A percentile compares a stretch with the other conserved stretches of the same genome.
Conservation (phyloP, 139 green algal species). For the Coelastrella sp. region DNA sequence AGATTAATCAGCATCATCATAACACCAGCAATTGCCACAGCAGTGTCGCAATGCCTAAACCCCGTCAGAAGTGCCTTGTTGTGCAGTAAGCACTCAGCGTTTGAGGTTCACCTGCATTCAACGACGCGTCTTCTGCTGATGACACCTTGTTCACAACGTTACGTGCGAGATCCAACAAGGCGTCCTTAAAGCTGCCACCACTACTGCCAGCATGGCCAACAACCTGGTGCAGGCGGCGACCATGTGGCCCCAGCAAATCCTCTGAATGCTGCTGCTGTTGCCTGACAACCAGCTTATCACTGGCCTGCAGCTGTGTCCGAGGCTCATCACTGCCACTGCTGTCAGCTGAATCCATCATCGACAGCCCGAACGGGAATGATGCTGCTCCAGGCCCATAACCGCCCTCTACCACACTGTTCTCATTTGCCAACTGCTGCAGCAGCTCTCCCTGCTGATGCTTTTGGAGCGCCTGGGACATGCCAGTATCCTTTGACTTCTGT, state of each 20-base stretch:
- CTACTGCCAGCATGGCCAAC: background rate
- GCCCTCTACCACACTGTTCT: background rate
- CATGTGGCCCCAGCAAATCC: background rate
- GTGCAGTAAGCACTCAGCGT: too few species aligned
- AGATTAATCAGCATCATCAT: background rate
- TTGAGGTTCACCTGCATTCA: background rate
- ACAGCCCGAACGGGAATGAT: conserved; percentile 3
- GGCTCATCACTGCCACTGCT: background rate
- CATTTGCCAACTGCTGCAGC: background rate
- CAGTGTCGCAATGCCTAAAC: too few species aligned
- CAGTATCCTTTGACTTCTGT: background rate
- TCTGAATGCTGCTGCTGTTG: background rate
- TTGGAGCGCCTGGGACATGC: background rate
- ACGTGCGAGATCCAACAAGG: background rate
- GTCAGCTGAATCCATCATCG: background rate
- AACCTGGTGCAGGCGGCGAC: background rate
- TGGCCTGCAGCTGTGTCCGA: background rate
- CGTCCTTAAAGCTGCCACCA: background rate
- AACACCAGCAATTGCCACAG: background rate
- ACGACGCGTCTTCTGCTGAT: background rate
- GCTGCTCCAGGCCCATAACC: conserved; percentile 28
- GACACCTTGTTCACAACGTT: conserved; percentile 5
- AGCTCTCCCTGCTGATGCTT: background rate
- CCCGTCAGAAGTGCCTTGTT: too few species aligned
- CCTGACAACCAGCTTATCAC: background rate